Evolutionary conservation across 495 filamentous ascomycete species (phyloP).

Genomic region (Neurospora intermedia): DNA sequence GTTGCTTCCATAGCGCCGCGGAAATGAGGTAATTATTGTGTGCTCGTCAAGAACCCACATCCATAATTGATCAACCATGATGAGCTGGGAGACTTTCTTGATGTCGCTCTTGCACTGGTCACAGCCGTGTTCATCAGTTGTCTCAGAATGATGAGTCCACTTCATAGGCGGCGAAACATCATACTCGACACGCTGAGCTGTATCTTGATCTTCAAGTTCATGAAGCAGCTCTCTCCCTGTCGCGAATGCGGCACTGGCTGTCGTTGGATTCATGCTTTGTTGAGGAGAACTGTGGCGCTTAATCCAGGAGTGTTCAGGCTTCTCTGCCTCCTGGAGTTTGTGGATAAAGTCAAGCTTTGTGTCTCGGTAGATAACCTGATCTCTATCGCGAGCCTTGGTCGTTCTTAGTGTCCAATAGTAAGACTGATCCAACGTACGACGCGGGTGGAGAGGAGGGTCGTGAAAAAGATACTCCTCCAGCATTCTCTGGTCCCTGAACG

Average conservation of each 20-base stretch:
- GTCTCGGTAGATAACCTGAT: conserved; percentile 56
- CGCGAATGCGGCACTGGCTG: neutral
- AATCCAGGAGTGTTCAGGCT: conserved; percentile 6
- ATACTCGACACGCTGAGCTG: neutral
- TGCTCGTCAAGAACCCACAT: conserved; percentile 58
- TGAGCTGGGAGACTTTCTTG: conserved; percentile 44
- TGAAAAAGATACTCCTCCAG: conserved; percentile 46
- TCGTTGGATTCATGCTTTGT: neutral
- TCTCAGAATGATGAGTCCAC: conserved; percentile 11
- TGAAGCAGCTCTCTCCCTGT: neutral
- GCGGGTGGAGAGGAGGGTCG: conserved; percentile 51
- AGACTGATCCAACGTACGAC: conserved; percentile 60
- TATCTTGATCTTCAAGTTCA: neutral
- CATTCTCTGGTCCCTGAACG: conserved; percentile 44
- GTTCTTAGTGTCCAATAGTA: conserved; percentile 53
- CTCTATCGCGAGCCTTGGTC: conserved; percentile 49
- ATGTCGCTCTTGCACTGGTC: conserved; percentile 24
- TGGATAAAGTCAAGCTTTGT: conserved; percentile 2
- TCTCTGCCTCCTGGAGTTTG: neutral
- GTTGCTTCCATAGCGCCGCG: conserved; percentile 55
- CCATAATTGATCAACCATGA: conserved; percentile 73
- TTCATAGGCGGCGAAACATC: neutral
- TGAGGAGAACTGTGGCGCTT: neutral
- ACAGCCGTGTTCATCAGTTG: conserved; percentile 8
- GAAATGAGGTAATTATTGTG: conserved; percentile 59